Evolutionary conservation across 352 stramenopile species (phyloP).

Genomic region (Blastocystis sp.): DNA sequence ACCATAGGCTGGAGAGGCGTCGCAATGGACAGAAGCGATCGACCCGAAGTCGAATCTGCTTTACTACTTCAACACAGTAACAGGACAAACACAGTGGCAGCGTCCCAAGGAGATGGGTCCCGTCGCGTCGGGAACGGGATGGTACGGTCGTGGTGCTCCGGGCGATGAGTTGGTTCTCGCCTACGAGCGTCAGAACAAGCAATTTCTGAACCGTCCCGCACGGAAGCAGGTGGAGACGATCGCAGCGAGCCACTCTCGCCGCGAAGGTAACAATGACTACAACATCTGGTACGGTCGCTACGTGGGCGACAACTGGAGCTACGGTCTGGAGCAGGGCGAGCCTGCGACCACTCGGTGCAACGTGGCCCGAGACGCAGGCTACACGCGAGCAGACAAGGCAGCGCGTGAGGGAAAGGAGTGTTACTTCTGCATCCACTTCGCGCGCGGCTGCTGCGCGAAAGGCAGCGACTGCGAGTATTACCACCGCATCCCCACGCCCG

Average conservation of each 20-base stretch:
- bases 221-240: slow-evolving; percentile 79
- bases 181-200: slow-evolving; percentile 73
- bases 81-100: slow-evolving; percentile 76
- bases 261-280: slow-evolving; percentile 80
- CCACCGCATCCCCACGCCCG: slow-evolving; percentile 69
- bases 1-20: slow-evolving; percentile 39
- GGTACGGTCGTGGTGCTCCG: slow-evolving; percentile 78
- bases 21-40: slow-evolving; percentile 74
- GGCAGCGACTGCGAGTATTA: slow-evolving; percentile 80
- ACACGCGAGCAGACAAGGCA: slow-evolving; percentile 77
- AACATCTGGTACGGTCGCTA: slow-evolving; percentile 89
- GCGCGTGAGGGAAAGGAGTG: slow-evolving; percentile 67
- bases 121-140: slow-evolving; percentile 76
- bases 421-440: slow-evolving; percentile 82
- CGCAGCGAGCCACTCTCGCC: slow-evolving; percentile 68
- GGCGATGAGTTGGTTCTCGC: slow-evolving; percentile 67
- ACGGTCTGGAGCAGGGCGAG: slow-evolving; percentile 68
- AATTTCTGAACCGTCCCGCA: slow-evolving; percentile 72
- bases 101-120: slow-evolving; percentile 76
- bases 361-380: slow-evolving; percentile 72
- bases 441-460: slow-evolving; percentile 74
- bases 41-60: slow-evolving; percentile 76
- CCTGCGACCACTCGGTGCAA: slow-evolving; percentile 73
- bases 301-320: slow-evolving; percentile 76
- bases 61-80: slow-evolving; percentile 82